Percentiles rank a stretch among this genome's conserved stretches.
These are phyloP conservation scores for Capronia coronata DNA, from an alignment of 2,329 filamentous ascomycete genomes.

Conservation along the genomic window DNA sequence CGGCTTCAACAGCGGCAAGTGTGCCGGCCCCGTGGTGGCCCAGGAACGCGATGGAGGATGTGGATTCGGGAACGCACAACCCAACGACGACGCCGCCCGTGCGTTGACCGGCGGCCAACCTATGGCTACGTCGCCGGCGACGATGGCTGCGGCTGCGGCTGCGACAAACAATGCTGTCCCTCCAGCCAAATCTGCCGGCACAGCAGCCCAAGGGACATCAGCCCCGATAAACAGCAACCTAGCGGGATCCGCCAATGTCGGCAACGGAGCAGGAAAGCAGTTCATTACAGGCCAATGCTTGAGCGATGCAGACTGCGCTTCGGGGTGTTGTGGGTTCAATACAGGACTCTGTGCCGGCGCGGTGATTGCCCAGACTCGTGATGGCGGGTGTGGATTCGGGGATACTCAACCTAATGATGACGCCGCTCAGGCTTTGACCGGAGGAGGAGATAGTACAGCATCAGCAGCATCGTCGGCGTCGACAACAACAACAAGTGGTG, in stretches of 20 bases:
- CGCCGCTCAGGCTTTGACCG: conserved; percentile 21
- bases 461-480: neutral
- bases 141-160: neutral
- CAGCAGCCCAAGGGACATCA: neutral
- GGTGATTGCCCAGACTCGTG: conserved; percentile 22
- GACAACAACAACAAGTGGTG: conserved; percentile 26
- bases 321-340: conserved; percentile 35
- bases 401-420: conserved; percentile 26
- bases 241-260: conserved; percentile 21
- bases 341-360: conserved; percentile 33
- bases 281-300: conserved; percentile 38
- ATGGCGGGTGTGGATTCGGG: conserved; percentile 31
- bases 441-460: conserved; percentile 1
- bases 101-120: conserved; percentile 17
- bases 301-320: conserved; percentile 36
- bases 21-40: conserved; percentile 29
- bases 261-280: conserved; percentile 31
- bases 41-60: conserved; percentile 29
- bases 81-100: conserved; percentile 27
- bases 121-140: conserved; percentile 9
- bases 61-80: conserved; percentile 28
- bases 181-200: too few relatives aligned
- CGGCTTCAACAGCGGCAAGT: conserved; percentile 33
- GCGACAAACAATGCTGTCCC: too few relatives aligned
- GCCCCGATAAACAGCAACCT: conserved; percentile 12